Evolutionary conservation across 179 eudicot genomes (phyloP), one percentile per base, ranked within the genome.

Genomic region (Dionaea muscipula): DNA sequence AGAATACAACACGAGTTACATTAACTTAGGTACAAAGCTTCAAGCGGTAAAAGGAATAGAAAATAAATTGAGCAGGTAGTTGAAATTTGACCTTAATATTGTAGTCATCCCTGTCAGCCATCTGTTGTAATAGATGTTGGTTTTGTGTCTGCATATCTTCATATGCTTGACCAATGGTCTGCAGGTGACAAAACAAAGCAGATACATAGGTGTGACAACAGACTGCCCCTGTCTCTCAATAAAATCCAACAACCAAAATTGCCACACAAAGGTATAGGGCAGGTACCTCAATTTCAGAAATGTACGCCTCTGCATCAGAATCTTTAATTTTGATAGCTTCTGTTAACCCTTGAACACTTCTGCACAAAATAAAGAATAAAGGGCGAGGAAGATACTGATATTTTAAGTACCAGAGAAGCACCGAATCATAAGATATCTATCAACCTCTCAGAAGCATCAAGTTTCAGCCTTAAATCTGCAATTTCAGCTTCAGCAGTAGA

Each of bases 141-240:
- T 90, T 81, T 60, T 90, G 97, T 8, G 89, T 77, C 78, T 90
- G 95, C 97, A 90, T 90, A 69, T 90, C 97, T 73, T 90, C 97
- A 53, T 86, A 90, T 45, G 97, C 97, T 83, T 90, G 97, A 66
- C 97, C 97, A 64, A 90, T 86, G 26, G 94, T 83, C 95, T 90
- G 72, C 48, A 64, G 14, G 9, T 12, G 37, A 41, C 18, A 57
- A 39, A 51, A 40, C 33, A 45, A 53, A 24, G 7, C 7, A 38
- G 36, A 19, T 26, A 51, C n/a, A n/a, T n/a, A n/a, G n/a, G n/a
- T n/a, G n/a, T n/a, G n/a, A n/a, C n/a, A n/a, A n/a, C n/a, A n/a
- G n/a, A n/a, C n/a, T n/a, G n/a, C n/a, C n/a, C n/a, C n/a, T n/a
- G n/a, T n/a, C n/a, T n/a, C n/a, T n/a, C n/a, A n/a, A n/a, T 22